These are phyloP conservation scores for Fusarium sp. DNA, from an alignment of 2,329 filamentous ascomycete genomes.

Conservation along the genomic window DNA sequence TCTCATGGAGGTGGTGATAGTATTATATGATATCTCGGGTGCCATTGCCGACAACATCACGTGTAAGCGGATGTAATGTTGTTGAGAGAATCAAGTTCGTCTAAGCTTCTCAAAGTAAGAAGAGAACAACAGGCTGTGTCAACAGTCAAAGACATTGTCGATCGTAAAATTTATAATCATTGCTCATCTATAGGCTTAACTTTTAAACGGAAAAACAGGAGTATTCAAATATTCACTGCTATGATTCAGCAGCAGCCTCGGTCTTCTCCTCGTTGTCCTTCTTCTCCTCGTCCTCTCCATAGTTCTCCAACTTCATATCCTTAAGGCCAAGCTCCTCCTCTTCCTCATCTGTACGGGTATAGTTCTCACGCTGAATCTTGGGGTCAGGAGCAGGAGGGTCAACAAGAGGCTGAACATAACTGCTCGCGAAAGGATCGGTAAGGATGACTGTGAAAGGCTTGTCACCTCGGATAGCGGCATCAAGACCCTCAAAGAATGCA, in stretches of 20 bases:
- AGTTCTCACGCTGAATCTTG: conserved; percentile 83
- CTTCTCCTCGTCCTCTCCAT: conserved; percentile 63
- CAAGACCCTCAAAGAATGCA: conserved; percentile 81
- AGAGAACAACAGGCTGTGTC: conserved; percentile 46
- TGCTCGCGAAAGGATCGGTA: conserved; percentile 88
- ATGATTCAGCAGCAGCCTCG: conserved; percentile 27
- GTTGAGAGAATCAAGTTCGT: neutral
- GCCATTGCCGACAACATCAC: neutral
- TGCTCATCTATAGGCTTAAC: conserved; percentile 31
- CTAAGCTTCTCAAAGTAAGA: neutral
- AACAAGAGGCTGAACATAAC: conserved; percentile 91
- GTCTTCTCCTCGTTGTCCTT: conserved; percentile 23
- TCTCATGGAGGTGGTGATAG: neutral
- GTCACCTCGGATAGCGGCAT: conserved; percentile 82
- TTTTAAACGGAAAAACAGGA: conserved; percentile 19
- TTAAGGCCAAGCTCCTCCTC: conserved; percentile 90
- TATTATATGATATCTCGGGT: neutral
- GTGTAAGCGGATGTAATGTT: neutral
- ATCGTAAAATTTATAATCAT: conserved; percentile 26
- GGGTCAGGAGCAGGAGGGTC: conserved; percentile 77
- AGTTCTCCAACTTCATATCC: conserved; percentile 94
- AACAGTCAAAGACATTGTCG: neutral
- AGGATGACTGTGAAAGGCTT: conserved; percentile 85
- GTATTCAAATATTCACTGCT: conserved; percentile 1
- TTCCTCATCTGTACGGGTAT: conserved; percentile 88